Percentiles rank a stretch among this genome's conserved stretches.
Evolutionary conservation across 805 yeast genomes (phyloP).

Genomic region (Kodamaea hsintzibuensis): DNA sequence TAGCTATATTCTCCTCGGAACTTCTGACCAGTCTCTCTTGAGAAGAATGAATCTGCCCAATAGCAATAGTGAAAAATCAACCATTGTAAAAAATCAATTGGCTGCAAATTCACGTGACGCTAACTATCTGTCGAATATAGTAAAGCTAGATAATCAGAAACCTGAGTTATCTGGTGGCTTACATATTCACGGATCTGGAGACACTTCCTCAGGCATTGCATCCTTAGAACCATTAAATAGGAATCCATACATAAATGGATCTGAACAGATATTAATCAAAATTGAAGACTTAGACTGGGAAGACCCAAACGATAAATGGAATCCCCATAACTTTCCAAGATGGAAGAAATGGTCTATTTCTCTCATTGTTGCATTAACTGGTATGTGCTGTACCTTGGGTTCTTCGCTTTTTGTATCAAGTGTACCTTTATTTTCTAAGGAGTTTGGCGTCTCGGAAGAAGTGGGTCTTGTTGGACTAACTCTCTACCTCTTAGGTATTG

Average conservation of each 20-base stretch:
- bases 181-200: not conserved
- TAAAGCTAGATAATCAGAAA: no score
- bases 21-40: not conserved
- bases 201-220: not conserved
- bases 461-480: conserved; percentile 68
- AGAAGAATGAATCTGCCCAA: not conserved
- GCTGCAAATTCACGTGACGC: not conserved
- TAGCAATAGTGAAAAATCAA: not conserved
- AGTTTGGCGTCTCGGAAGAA: conserved; percentile 58
- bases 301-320: conserved; percentile 55
- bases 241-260: not conserved
- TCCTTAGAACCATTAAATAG: not conserved
- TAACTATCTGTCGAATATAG: not conserved
- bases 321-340: conserved; percentile 69
- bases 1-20: not conserved
- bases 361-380: conserved; percentile 60
- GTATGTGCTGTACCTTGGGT: conserved; percentile 73
- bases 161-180: no score
- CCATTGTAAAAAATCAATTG: not conserved
- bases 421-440: conserved; percentile 49
- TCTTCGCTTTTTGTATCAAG: conserved; percentile 72
- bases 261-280: not conserved
- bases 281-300: conserved; percentile 52
- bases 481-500: conserved; percentile 66
- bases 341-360: conserved; percentile 67